Percentiles rank a stretch among this genome's conserved stretches.
phyloP scores from a whole-genome alignment of 2,329 filamentous ascomycete species.

The Ophiobolus disseminans region DNA sequence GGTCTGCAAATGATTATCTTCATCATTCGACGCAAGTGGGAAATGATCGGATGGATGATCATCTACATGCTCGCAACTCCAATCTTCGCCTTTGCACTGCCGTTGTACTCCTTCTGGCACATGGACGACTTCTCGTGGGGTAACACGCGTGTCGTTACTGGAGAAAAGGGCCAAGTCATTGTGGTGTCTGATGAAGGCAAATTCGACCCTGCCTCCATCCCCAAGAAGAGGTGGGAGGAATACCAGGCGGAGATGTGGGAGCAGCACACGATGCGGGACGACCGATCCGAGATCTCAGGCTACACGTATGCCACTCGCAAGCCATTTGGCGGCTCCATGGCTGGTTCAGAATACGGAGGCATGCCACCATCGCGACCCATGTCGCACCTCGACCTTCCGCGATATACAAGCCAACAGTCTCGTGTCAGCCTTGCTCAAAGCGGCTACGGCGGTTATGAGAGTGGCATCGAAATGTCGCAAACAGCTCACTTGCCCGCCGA shows the following conservation, averaged over 20 bases:
- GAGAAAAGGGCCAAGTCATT: constrained; percentile 90
- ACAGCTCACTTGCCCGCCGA: constrained; percentile 79
- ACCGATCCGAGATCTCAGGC: constrained; percentile 89
- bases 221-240: constrained; percentile 98
- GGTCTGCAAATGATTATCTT: constrained; percentile 97
- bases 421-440: constrained; percentile 66
- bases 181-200: constrained; percentile 97
- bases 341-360: constrained; percentile 70
- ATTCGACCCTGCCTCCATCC: constrained; percentile 91
- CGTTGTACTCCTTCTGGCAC: constrained; percentile 96
- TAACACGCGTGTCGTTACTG: constrained; percentile 95
- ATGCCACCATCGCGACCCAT: constrained; percentile 61
- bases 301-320: constrained; percentile 90
- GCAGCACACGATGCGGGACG: constrained; percentile 80
- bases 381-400: constrained; percentile 66
- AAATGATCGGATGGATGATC: constrained; percentile 99
- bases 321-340: constrained; percentile 58
- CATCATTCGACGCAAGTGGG: constrained; percentile 95
- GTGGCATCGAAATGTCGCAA: constrained; percentile 66
- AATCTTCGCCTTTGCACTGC: constrained; percentile 87
- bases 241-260: constrained; percentile 99
- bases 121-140: constrained; percentile 99
- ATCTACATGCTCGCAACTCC: constrained; percentile 92
- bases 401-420: constrained; percentile 50
- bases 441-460: constrained; percentile 55